Percentiles rank a stretch among this genome's conserved stretches.
These are phyloP conservation scores for Acer saccharum DNA, from an alignment of 345 rosid genomes.

Conservation along the genomic window DNA sequence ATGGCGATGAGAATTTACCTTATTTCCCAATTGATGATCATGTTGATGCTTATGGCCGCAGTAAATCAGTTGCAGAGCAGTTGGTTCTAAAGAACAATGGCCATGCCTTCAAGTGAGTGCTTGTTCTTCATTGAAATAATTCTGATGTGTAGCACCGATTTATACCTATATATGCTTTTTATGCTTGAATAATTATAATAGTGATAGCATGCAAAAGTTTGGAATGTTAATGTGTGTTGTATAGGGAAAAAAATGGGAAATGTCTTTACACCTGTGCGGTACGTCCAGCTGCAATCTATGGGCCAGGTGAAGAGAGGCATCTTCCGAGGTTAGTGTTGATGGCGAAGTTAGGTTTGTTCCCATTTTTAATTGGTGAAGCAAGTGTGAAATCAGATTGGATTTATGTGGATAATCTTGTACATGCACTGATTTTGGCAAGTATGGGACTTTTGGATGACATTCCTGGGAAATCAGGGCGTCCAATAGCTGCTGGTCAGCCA, in stretches of 20 bases:
- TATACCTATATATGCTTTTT: neutral
- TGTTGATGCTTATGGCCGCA: conserved; percentile 71
- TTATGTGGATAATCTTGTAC: conserved; percentile 82
- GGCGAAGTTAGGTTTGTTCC: conserved; percentile 67
- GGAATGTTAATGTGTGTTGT: conserved; percentile 10
- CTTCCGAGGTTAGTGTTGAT: conserved; percentile 78
- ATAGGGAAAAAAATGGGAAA: conserved; percentile 58
- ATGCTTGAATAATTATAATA: neutral
- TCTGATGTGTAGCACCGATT: neutral
- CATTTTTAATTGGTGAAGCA: conserved; percentile 65
- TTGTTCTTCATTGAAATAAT: neutral
- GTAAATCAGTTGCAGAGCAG: conserved; percentile 84
- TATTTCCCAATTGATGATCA: conserved; percentile 84
- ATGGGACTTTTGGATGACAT: conserved; percentile 91
- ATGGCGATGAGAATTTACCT: conserved; percentile 75
- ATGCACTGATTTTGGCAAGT: conserved; percentile 78
- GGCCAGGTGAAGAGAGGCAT: conserved; percentile 95
- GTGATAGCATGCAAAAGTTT: neutral
- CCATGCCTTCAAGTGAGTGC: conserved; percentile 68
- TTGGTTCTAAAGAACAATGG: conserved; percentile 78
- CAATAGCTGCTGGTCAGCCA: conserved; percentile 91
- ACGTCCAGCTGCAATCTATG: conserved; percentile 95
- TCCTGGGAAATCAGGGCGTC: conserved; percentile 63
- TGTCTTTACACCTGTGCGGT: conserved; percentile 73
- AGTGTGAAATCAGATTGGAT: conserved; percentile 87